Percentiles rank a stretch among this genome's conserved stretches.
phyloP scores from a whole-genome alignment of 441 rosid species.

The Jatropha podagrica region DNA sequence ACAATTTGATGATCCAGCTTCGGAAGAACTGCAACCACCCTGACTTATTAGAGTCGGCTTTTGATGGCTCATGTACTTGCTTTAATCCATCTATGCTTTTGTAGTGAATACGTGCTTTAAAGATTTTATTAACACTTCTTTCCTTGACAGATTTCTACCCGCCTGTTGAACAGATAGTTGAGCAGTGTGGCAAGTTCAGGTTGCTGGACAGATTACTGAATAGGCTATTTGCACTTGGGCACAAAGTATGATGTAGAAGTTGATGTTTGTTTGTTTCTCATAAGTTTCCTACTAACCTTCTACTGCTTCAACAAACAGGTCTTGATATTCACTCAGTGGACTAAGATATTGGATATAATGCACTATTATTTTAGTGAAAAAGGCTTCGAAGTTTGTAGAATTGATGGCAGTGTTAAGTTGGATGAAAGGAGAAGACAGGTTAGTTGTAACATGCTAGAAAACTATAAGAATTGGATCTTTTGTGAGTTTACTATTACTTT shows the following conservation, averaged over 20 bases:
- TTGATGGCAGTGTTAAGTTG: conserved; percentile 81
- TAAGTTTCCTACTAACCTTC: conserved; percentile 26
- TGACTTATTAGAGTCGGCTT: conserved; percentile 73
- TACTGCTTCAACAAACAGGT: conserved; percentile 48
- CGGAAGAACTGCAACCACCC: conserved; percentile 99
- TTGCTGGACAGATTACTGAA: conserved; percentile 75
- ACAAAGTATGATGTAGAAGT: conserved; percentile 58
- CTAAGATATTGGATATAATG: conserved; percentile 87
- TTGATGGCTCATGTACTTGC: conserved; percentile 68
- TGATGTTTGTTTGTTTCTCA: conserved; percentile 21
- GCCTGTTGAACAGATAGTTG: conserved; percentile 76
- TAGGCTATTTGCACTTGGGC: conserved; percentile 62
- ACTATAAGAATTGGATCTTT: background rate
- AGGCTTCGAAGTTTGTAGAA: conserved; percentile 88
- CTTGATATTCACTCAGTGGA: conserved; percentile 87
- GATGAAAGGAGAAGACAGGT: conserved; percentile 94
- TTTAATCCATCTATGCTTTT: conserved; percentile 2
- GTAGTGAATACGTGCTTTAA: conserved; percentile 3
- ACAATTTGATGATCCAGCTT: conserved; percentile 76
- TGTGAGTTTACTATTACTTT: background rate
- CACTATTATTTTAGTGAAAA: conserved; percentile 93
- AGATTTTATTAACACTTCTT: conserved; percentile 4
- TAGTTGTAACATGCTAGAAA: conserved; percentile 2
- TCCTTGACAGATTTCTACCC: conserved; percentile 66
- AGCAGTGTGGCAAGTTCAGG: conserved; percentile 89